Evolutionary conservation across 257 asterid species (phyloP), one percentile per base, ranked within the genome.

Genomic region (Coffea canephora): DNA sequence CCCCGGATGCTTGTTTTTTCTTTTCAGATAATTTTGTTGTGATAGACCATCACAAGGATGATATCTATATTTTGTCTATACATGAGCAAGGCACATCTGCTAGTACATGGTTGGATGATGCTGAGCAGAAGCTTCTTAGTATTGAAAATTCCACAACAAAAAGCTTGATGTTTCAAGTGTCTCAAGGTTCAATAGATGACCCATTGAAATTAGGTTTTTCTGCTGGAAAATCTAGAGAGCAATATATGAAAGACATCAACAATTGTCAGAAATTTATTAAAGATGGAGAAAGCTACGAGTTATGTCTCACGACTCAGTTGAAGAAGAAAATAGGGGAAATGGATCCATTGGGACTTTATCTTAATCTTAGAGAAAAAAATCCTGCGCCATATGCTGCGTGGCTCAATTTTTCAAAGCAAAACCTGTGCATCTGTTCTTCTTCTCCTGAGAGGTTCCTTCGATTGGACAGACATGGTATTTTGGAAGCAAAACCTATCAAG

Each of bases 1-100:
- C 91, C 76, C 99, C 99, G 2, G 99, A 96, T 82, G 99, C 99
- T 71, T 96, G 99, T 87, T 90, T 96, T 81, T 96, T 92, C 97
- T 96, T 96, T 71, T 41, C 97, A 14, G 99, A 96, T 85, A 96
- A 94, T 78, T 82, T 94, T 71, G 82, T 94, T 49, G 98, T 88
- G 73, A 88, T 96, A 46, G 99, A 96, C 88, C 99, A 96, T 85
- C 92, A 85, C 36, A 83, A 66, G 65, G 94, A 84, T 77, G 94
- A 91, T 80, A 79, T 96, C 66, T 96, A 94, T 76, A 50, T 85
- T 49, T 41, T 91, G 87, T 92, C 97, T 67, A 54, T 96, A 81
- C 81, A 85, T 21, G 91, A 94, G 10, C 79, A 78, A 49, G 81
- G 43, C 65, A 84, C 86, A 49, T 78, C 73, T 25, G 65, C 76